A percentile compares a stretch with the other conserved stretches of the same genome.
phyloP scores from a whole-genome alignment of 177 flowering plant species.

The Telopea speciosissima region DNA sequence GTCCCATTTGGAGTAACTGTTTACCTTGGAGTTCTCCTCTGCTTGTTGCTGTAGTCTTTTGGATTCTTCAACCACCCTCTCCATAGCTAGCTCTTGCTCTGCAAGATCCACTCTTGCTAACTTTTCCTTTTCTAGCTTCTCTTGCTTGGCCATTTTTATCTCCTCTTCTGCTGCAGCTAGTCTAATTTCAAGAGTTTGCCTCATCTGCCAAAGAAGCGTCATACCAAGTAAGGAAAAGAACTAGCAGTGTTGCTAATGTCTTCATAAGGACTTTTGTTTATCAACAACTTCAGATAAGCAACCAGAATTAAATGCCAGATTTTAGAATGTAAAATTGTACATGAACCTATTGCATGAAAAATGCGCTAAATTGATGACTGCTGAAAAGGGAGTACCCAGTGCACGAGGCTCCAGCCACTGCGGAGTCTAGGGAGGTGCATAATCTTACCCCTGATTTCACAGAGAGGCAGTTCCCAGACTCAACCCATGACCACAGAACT shows the following conservation, averaged over 20 bases:
- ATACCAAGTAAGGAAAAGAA: not conserved
- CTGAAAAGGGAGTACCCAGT: too few relatives aligned
- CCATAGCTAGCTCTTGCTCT: conserved; percentile 65
- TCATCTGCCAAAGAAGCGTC: conserved; percentile 48
- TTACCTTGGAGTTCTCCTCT: conserved; percentile 82
- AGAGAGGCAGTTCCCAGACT: too few relatives aligned
- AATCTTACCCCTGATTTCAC: too few relatives aligned
- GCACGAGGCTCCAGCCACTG: too few relatives aligned
- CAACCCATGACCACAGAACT: too few relatives aligned
- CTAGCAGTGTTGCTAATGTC: not conserved
- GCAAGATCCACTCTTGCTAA: conserved; percentile 41
- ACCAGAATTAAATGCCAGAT: too few relatives aligned
- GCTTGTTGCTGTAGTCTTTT: conserved; percentile 56
- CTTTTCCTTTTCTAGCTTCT: conserved; percentile 50
- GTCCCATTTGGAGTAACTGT: not conserved
- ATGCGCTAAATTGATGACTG: too few relatives aligned
- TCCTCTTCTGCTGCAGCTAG: conserved; percentile 54
- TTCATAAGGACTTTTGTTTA: not conserved
- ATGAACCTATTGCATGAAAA: too few relatives aligned
- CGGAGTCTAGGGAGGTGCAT: too few relatives aligned
- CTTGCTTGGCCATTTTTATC: conserved; percentile 47
- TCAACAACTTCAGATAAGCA: too few relatives aligned
- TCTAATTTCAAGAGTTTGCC: conserved; percentile 43
- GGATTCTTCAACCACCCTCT: conserved; percentile 65
- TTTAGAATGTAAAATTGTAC: too few relatives aligned